A percentile compares a stretch with the other conserved stretches of the same genome.
These are phyloP conservation scores for Silybum marianum DNA, from an alignment of 129 eudicot species.

Conservation along the genomic window DNA sequence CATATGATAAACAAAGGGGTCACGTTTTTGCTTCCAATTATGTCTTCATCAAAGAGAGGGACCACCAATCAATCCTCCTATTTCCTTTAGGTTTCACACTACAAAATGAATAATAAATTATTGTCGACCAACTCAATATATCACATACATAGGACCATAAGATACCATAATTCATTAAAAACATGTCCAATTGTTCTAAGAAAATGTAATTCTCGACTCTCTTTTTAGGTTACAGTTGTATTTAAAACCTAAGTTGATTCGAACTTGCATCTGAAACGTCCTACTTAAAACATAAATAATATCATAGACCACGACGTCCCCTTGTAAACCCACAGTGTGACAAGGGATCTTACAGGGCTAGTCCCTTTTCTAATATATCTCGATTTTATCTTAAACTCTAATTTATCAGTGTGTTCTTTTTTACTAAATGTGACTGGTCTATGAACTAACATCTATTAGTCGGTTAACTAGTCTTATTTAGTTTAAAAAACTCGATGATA, in stretches of 20 bases:
- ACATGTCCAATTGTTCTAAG: background rate
- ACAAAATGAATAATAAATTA: conserved; percentile 7
- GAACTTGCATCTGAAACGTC: background rate
- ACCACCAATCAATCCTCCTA: conserved; percentile 11
- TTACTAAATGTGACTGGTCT: background rate
- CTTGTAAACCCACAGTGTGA: background rate
- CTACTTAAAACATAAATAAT: background rate
- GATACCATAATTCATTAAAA: background rate
- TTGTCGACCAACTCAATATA: conserved; percentile 3
- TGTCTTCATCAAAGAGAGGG: background rate
- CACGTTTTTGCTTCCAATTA: conserved; percentile 1
- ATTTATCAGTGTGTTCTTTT: too few relatives aligned
- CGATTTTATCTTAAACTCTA: too few relatives aligned
- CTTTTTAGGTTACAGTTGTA: background rate
- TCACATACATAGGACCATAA: background rate
- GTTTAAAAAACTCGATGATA: background rate
- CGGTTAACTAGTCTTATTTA: background rate
- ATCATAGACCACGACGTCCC: background rate
- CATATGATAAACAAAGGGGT: background rate
- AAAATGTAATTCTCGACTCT: background rate
- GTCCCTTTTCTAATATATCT: too few relatives aligned
- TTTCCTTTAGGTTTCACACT: conserved; percentile 14
- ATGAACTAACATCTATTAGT: too few relatives aligned
- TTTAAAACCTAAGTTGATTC: background rate
- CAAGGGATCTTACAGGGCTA: too few relatives aligned